Conservation (phyloP, 768 basidiomycete genomes). For the Rhizopogon salebrosus region DNA sequence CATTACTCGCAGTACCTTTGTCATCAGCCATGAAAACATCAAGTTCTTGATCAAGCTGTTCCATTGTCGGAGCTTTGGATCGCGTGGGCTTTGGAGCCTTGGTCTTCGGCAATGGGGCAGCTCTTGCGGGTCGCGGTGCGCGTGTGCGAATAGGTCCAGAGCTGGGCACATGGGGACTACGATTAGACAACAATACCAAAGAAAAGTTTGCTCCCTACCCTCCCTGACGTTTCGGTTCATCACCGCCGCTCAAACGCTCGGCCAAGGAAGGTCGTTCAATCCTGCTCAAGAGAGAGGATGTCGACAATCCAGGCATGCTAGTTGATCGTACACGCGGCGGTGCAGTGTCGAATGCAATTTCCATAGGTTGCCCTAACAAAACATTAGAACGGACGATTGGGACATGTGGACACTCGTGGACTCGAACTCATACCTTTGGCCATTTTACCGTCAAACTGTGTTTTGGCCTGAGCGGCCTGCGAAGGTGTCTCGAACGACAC, state of each 20-base stretch:
- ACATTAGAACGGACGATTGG: background rate
- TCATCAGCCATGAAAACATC: slow-evolving; percentile 80
- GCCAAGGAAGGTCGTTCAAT: slow-evolving; percentile 71
- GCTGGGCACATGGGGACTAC: slow-evolving; percentile 3
- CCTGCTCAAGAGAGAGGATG: slow-evolving; percentile 65
- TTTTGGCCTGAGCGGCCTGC: slow-evolving; percentile 81
- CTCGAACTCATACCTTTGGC: slow-evolving; percentile 62
- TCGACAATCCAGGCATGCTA: slow-evolving; percentile 35
- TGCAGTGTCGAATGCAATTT: slow-evolving; percentile 53
- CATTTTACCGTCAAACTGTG: slow-evolving; percentile 79
- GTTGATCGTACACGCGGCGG: slow-evolving; percentile 43
- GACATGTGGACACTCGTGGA: background rate
- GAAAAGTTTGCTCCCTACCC: slow-evolving; percentile 11
- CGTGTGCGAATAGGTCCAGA: slow-evolving; percentile 42
- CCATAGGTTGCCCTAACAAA: slow-evolving; percentile 73
- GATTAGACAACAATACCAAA: background rate
- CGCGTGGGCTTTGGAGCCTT: slow-evolving; percentile 27
- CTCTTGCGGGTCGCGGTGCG: slow-evolving; percentile 20
- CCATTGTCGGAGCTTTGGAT: slow-evolving; percentile 66
- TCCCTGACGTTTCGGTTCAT: slow-evolving; percentile 15
- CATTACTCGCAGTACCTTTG: slow-evolving; percentile 16
- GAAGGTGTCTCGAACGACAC: slow-evolving; percentile 72
- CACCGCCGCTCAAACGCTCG: slow-evolving; percentile 55
- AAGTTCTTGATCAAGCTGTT: slow-evolving; percentile 83
- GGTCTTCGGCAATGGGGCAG: slow-evolving; percentile 9